Evolutionary conservation across 177 flowering plant species (phyloP).

Genomic region (Tripterygium wilfordii): DNA sequence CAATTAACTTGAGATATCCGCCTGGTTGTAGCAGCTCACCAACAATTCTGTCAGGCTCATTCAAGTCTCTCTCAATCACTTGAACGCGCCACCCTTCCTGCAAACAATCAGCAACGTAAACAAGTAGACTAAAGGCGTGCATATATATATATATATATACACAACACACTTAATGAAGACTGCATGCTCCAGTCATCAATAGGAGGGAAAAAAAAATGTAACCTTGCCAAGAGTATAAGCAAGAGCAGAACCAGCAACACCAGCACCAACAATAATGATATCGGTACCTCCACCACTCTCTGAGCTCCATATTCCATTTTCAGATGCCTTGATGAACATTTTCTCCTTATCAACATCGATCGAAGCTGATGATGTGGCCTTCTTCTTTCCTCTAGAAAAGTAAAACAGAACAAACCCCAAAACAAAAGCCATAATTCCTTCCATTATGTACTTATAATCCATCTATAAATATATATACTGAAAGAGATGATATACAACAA

Average conservation of each 20-base stretch:
- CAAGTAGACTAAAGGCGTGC: no score
- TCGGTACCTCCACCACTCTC: background rate
- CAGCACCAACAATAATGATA: no score
- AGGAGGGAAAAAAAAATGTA: background rate
- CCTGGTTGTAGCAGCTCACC: no score
- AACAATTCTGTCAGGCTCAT: conserved; percentile 19
- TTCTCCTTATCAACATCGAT: background rate
- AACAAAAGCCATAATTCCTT: conserved; percentile 1
- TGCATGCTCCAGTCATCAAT: no score
- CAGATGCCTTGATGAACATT: conserved; percentile 1
- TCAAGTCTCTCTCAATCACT: conserved; percentile 18
- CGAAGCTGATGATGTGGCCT: background rate
- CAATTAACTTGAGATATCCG: no score
- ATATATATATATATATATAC: no score
- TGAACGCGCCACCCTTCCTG: conserved; percentile 22
- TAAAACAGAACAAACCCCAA: conserved; percentile 1
- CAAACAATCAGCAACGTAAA: no score
- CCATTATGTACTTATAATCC: conserved; percentile 1
- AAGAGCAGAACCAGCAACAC: no score
- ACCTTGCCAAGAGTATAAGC: conserved; percentile 30
- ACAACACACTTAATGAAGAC: no score
- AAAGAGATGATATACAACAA: no score
- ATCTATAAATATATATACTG: background rate
- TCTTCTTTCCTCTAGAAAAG: background rate
- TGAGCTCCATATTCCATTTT: background rate